Percentiles rank a stretch among this genome's conserved stretches.
These are phyloP conservation scores for Dioscorea cayenensis DNA, from an alignment of 116 monocot genomes.

Conservation along the genomic window DNA sequence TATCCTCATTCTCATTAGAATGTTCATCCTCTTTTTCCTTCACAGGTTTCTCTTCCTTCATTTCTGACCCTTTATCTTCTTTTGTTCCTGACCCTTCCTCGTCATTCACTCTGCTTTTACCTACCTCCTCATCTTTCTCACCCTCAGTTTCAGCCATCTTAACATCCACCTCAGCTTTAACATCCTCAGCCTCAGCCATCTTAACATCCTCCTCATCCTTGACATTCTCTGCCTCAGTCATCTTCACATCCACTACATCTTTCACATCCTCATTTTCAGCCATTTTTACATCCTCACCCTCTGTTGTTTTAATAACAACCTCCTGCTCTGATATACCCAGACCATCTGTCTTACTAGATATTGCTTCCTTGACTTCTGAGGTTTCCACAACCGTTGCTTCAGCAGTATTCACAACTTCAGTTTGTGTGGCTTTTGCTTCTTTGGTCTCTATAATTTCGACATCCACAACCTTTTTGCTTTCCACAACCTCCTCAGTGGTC, in stretches of 20 bases:
- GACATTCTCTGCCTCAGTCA: background rate
- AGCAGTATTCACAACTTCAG: slow-evolving; percentile 6
- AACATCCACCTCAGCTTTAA: slow-evolving; percentile 9
- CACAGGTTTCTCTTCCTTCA: background rate
- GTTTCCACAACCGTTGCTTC: slow-evolving; percentile 11
- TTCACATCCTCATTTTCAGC: too few relatives aligned
- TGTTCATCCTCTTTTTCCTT: slow-evolving; percentile 1
- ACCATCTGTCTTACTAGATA: background rate
- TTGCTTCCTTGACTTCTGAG: background rate
- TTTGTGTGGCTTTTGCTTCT: slow-evolving; percentile 3
- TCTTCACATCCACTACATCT: too few relatives aligned
- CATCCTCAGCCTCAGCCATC: background rate
- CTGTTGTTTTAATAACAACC: background rate
- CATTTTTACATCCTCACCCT: background rate
- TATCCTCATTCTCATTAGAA: slow-evolving; percentile 10
- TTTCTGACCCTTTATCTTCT: slow-evolving; percentile 4
- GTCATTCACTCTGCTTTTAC: background rate
- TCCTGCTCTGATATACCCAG: background rate
- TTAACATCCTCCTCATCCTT: background rate
- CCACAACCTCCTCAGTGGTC: too few relatives aligned
- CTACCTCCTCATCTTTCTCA: background rate
- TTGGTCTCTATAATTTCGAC: background rate
- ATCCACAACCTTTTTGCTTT: background rate
- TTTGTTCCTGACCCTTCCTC: slow-evolving; percentile 1
- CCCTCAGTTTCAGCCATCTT: slow-evolving; percentile 7